A percentile compares a stretch with the other conserved stretches of the same genome.
Conservation (phyloP, 345 rosid species). For the Litchi chinensis region DNA sequence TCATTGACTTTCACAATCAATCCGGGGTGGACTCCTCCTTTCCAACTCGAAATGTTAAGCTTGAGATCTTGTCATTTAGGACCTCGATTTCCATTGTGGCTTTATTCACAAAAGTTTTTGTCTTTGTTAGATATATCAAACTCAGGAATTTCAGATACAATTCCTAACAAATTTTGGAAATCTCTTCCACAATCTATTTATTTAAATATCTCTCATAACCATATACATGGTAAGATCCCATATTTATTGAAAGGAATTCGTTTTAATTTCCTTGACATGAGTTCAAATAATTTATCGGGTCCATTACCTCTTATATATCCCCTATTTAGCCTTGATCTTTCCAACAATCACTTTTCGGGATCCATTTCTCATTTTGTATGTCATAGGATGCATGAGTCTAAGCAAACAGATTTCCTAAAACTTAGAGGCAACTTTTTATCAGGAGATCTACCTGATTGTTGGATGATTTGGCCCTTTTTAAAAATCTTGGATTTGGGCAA, state of each 20-base stretch:
- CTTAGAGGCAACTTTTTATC: slow-evolving; percentile 37
- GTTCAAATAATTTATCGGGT: slow-evolving; percentile 23
- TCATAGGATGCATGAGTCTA: slow-evolving; percentile 10
- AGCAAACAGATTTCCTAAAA: slow-evolving; percentile 32
- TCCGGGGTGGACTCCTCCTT: slow-evolving; percentile 34
- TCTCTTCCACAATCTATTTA: neutral
- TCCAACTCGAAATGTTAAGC: slow-evolving; percentile 16
- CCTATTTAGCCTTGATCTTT: neutral
- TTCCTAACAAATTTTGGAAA: slow-evolving; percentile 35
- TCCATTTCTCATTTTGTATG: slow-evolving; percentile 23
- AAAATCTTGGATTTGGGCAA: neutral
- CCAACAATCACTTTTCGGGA: neutral
- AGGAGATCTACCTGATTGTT: slow-evolving; percentile 34
- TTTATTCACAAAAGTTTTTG: slow-evolving; percentile 16
- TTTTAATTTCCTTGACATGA: slow-evolving; percentile 22
- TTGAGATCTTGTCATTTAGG: slow-evolving; percentile 29
- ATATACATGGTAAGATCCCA: slow-evolving; percentile 29
- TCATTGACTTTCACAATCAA: slow-evolving; percentile 20
- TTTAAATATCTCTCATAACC: slow-evolving; percentile 35
- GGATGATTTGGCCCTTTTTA: slow-evolving; percentile 1
- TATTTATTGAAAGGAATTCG: neutral
- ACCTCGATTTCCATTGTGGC: slow-evolving; percentile 37
- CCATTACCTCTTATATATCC: slow-evolving; percentile 22
- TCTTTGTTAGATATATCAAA: slow-evolving; percentile 27
- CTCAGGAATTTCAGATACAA: slow-evolving; percentile 28